Evolutionary conservation across 371 early-diverging fungal species (phyloP), one percentile per base, ranked within the genome.

Genomic region (Coemansia linderi): DNA sequence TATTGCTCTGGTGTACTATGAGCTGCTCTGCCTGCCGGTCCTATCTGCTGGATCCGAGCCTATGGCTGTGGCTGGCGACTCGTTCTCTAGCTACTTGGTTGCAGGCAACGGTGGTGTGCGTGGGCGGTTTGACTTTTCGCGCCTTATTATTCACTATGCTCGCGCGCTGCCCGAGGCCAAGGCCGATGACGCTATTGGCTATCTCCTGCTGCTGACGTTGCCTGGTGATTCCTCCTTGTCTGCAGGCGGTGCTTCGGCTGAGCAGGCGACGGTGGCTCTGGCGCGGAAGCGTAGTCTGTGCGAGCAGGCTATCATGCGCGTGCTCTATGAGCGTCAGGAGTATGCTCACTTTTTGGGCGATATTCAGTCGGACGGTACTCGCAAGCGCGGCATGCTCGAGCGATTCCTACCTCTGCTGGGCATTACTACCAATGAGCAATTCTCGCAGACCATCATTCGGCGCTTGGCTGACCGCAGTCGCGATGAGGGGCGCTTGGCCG

Each of bases 1-100:
- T 31, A 89, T 94, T 52, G 88, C 89, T 1, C 75, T 95, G 71
- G 91, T 89, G 0, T 89, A 91, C 76, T 85, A 89, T 68, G 92
- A 95, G 4, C 65, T 91, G 40, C 81, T 96, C 39, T 85, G 89
- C n/a, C 85, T 92, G 19, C 90, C 94, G 12, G 10, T 29, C 4
- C 50, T 24, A 13, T 27, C 29, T 24, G 50, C 50, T 27, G 82
- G 85, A 2, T 75, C 63, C 1, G 69, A 64, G 24, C 24, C 66
- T 2, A 58, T 9, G 1, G 41, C 27, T 3, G 39, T 19, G 29
- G 40, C 50, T 10, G 58, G 52, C 5, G 46, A 57, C 31, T 43
- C 64, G 27, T 50, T 60, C 15, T 38, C 68, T 22, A 39, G 66
- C 44, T 61, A 65, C 56, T 61, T 62, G 24, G 59, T 56, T 17